A percentile compares a stretch with the other conserved stretches of the same genome.
Evolutionary conservation across 768 basidiomycete genomes (phyloP).

Genomic region (Termitomyces heimii): DNA sequence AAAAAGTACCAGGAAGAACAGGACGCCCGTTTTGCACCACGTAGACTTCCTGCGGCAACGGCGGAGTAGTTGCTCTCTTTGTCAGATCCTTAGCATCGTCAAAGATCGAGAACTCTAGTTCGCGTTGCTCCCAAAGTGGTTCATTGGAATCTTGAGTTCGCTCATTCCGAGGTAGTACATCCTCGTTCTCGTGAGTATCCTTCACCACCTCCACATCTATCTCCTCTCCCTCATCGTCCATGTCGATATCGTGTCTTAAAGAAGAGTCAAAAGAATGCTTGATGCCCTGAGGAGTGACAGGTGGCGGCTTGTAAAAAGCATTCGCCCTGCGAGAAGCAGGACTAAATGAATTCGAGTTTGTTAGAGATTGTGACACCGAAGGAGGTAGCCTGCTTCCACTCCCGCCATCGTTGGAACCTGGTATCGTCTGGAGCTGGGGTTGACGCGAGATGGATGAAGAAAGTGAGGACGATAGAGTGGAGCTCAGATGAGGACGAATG

Average conservation of each 20-base stretch:
- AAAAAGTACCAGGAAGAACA: constrained; percentile 42
- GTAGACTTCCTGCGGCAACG: constrained; percentile 1
- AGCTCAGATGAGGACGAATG: constrained; percentile 23
- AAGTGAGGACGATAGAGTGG: constrained; percentile 12
- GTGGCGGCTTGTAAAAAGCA: constrained; percentile 61
- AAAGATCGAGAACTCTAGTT: constrained; percentile 18
- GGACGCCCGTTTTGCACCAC: constrained; percentile 17
- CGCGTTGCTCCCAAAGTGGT: neutral
- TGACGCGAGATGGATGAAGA: constrained; percentile 4
- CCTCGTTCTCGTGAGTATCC: constrained; percentile 11
- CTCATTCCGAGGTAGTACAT: constrained; percentile 9
- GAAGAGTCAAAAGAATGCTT: constrained; percentile 24
- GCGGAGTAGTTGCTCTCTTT: neutral
- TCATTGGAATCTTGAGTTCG: neutral
- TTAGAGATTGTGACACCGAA: neutral
- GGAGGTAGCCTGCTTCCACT: neutral
- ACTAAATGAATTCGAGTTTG: constrained; percentile 25
- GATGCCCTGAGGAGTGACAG: constrained; percentile 22
- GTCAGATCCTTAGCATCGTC: constrained; percentile 10
- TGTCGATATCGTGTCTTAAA: constrained; percentile 3
- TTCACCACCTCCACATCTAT: neutral
- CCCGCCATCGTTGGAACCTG: neutral
- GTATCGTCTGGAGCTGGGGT: neutral
- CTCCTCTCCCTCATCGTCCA: constrained; percentile 7
- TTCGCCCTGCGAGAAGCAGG: constrained; percentile 52